phyloP scores from a whole-genome alignment of 768 basidiomycete species.

The Mycena filopes region DNA sequence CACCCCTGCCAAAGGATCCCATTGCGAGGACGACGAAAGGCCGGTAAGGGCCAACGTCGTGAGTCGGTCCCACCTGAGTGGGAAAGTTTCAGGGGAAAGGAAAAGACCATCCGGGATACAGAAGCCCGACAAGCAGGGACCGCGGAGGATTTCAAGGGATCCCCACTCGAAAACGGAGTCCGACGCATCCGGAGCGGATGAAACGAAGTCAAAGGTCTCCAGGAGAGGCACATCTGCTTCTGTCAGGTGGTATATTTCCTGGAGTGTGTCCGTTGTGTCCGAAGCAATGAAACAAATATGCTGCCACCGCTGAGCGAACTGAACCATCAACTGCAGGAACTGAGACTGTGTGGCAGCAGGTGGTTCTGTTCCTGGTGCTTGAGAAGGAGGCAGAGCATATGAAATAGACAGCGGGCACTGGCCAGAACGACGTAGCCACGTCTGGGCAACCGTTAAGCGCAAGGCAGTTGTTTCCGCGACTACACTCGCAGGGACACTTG shows the following conservation, averaged over 20 bases:
- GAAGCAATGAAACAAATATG: not conserved
- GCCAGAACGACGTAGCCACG: conserved; percentile 13
- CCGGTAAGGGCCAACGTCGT: not conserved
- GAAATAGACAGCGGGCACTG: conserved; percentile 8
- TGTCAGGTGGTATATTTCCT: not conserved
- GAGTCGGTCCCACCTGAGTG: not conserved
- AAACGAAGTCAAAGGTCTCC: not conserved
- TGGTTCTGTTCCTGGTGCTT: too few species aligned
- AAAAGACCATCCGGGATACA: not conserved
- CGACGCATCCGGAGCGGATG: too few species aligned
- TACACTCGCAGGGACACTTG: too few species aligned
- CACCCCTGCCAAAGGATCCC: not conserved
- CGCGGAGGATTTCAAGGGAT: not conserved
- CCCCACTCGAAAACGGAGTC: too few species aligned
- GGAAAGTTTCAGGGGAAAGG: not conserved
- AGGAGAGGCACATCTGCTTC: not conserved
- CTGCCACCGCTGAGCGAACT: conserved; percentile 14
- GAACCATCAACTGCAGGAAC: not conserved
- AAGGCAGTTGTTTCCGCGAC: not conserved
- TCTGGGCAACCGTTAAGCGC: conserved; percentile 2
- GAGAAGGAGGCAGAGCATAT: too few species aligned
- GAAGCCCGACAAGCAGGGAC: not conserved
- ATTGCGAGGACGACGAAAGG: not conserved
- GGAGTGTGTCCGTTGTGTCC: not conserved
- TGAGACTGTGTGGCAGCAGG: not conserved